Base-by-base conservation (phyloP, 2,329 filamentous ascomycete genomes). In the Pyricularia sp. region DNA sequence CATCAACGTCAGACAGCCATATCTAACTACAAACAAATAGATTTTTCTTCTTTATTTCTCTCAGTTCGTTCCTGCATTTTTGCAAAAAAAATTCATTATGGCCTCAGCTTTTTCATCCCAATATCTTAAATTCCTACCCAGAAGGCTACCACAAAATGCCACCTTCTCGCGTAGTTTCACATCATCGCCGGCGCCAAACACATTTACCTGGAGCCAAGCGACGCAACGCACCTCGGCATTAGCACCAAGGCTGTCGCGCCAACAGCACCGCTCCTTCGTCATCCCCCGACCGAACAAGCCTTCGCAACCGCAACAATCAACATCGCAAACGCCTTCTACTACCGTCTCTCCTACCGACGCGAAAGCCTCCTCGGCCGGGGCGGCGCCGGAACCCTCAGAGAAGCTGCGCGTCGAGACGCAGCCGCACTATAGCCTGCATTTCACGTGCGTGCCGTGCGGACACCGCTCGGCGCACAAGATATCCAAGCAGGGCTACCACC, bases 401-500 rank as follows among this genome's bases (percentile, higher is more conserved):
- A 78, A 67, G 74, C 76, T 58, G 77, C 72, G 74, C n/a, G 31
- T 64, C 33, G 30, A 77, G 71, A 69, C 72, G 4, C 77, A 88
- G 73, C 92, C 92, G 1, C 88, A 92, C 69, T 99, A 98, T 80
- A 86, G 93, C 73, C 85, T 99, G 72, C 92, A 89, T 66, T 97
- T 99, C 78, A 99, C 95, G 73, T 99, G 95, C 85, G 89, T 91
- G 70, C 92, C 92, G 36, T 99, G 95, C 81, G 83, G 85, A 64
- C 82, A 86, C 50, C 90, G 94, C 69, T 96, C 92, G n/a, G 85
- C 88, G 14, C 96, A 99, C 80, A 86, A 86, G 67, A 84, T 99
- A 74, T 93, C 92, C 33, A 97, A 98, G 79, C 95, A 98, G 77
- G 95, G 93, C 36, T 99, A 99, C 77, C 94, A 98, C 79, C 85